Conservation (phyloP, 2,329 filamentous ascomycete species). For the Xylaria sp. region DNA sequence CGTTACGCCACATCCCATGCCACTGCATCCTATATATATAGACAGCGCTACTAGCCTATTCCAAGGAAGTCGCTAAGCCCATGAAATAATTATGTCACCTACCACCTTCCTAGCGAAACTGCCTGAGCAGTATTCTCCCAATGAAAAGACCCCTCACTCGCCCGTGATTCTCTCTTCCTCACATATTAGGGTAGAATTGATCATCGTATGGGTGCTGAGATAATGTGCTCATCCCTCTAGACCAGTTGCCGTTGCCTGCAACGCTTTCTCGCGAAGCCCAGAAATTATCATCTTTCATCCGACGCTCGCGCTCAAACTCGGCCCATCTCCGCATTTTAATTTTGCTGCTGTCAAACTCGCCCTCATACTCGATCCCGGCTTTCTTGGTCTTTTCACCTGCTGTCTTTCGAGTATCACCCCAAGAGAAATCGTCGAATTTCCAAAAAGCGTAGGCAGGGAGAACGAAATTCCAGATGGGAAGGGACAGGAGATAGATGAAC, state of each 20-base stretch:
- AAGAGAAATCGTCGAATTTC: conserved; percentile 99
- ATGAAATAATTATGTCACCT: conserved; percentile 9
- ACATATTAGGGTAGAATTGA: conserved; percentile 67
- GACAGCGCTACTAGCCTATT: conserved; percentile 20
- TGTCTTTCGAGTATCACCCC: conserved; percentile 97
- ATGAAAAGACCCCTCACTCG: not conserved
- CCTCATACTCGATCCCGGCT: conserved; percentile 86
- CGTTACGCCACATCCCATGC: conserved; percentile 33
- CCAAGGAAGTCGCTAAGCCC: conserved; percentile 8
- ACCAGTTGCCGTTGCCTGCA: conserved; percentile 58
- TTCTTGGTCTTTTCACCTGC: conserved; percentile 90
- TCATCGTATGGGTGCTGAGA: conserved; percentile 61
- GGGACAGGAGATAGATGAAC: conserved; percentile 91
- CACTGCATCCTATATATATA: conserved; percentile 33
- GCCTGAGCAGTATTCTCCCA: not conserved
- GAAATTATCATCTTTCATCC: conserved; percentile 59
- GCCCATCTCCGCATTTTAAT: conserved; percentile 99
- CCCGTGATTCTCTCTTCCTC: conserved; percentile 40
- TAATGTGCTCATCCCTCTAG: conserved; percentile 51
- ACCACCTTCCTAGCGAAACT: conserved; percentile 2
- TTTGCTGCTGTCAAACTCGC: conserved; percentile 97
- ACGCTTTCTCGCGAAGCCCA: conserved; percentile 66
- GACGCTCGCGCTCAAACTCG: conserved; percentile 84
- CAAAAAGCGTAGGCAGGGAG: conserved; percentile 95
- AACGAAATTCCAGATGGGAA: conserved; percentile 98